phyloP scores from a whole-genome alignment of 345 rosid genomes.

The Cardiospermum halicacabum region DNA sequence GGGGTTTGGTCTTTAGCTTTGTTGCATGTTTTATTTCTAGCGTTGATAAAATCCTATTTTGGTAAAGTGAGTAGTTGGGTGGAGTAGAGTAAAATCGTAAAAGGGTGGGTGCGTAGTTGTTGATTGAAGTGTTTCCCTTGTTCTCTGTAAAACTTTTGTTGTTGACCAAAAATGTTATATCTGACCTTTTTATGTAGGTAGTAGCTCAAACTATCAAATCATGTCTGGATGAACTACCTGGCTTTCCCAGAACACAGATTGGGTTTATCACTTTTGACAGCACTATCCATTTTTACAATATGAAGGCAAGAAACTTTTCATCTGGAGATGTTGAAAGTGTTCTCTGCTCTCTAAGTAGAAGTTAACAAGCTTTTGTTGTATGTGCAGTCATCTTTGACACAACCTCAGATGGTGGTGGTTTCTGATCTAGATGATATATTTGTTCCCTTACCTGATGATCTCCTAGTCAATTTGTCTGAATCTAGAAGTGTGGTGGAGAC shows the following conservation, averaged over 20 bases:
- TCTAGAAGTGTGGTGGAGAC: slow-evolving; percentile 87
- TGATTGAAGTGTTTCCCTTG: neutral
- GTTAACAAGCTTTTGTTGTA: slow-evolving; percentile 17
- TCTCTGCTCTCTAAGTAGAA: slow-evolving; percentile 1
- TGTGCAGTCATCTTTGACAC: slow-evolving; percentile 89
- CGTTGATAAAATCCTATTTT: neutral
- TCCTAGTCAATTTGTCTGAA: slow-evolving; percentile 97
- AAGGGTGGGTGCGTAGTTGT: too few species aligned
- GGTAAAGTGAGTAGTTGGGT: neutral
- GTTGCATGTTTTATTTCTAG: neutral
- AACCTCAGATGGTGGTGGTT: slow-evolving; percentile 99
- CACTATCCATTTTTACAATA: slow-evolving; percentile 91
- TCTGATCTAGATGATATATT: slow-evolving; percentile 94
- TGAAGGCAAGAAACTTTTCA: slow-evolving; percentile 67
- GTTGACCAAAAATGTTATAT: neutral
- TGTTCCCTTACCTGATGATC: slow-evolving; percentile 93
- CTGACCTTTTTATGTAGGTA: slow-evolving; percentile 41
- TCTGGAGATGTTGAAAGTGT: neutral
- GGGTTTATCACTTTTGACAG: slow-evolving; percentile 98
- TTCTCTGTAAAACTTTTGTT: slow-evolving; percentile 6
- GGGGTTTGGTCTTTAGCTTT: slow-evolving; percentile 4
- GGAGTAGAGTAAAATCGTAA: neutral
- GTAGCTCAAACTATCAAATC: slow-evolving; percentile 92
- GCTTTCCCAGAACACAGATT: slow-evolving; percentile 96
- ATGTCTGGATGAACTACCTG: slow-evolving; percentile 93